phyloP scores from a whole-genome alignment of 106 monocot genomes.

The Dioscorea dumetorum region DNA sequence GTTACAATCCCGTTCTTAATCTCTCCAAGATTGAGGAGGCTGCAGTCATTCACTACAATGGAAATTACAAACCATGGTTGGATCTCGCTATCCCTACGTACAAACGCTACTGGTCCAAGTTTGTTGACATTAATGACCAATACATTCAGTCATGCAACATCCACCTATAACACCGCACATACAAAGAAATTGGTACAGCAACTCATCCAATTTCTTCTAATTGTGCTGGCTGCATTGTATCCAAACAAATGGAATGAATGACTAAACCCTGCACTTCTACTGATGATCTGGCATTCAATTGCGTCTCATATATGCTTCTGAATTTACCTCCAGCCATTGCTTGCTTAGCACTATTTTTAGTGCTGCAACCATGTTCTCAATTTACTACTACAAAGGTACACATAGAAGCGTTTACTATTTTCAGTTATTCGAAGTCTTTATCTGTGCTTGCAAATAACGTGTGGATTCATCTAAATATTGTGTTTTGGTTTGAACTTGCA shows the following conservation, averaged over 20 bases:
- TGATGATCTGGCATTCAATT: background rate
- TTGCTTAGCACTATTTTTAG: too few species aligned
- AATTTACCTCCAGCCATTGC: too few species aligned
- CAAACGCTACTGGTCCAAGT: constrained; percentile 41
- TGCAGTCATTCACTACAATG: constrained; percentile 46
- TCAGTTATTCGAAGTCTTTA: too few species aligned
- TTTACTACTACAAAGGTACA: too few species aligned
- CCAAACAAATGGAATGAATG: background rate
- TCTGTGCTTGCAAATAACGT: too few species aligned
- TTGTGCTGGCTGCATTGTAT: background rate
- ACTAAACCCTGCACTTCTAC: background rate
- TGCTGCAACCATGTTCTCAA: too few species aligned
- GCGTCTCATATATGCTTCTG: too few species aligned
- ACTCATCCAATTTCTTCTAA: background rate
- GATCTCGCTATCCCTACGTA: constrained; percentile 30
- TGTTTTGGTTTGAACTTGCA: too few species aligned
- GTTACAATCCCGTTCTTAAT: constrained; percentile 26
- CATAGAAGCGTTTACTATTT: too few species aligned
- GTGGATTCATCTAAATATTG: too few species aligned
- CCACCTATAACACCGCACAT: constrained; percentile 1
- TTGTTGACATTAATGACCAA: constrained; percentile 19
- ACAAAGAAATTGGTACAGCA: background rate
- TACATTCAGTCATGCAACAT: constrained; percentile 25
- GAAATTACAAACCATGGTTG: constrained; percentile 57
- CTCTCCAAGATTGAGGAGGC: constrained; percentile 16